Percentiles rank a stretch among this genome's conserved stretches.
These are phyloP conservation scores for Lolium multiflorum DNA, from an alignment of 176 grass and related monocot species.

Conservation along the genomic window DNA sequence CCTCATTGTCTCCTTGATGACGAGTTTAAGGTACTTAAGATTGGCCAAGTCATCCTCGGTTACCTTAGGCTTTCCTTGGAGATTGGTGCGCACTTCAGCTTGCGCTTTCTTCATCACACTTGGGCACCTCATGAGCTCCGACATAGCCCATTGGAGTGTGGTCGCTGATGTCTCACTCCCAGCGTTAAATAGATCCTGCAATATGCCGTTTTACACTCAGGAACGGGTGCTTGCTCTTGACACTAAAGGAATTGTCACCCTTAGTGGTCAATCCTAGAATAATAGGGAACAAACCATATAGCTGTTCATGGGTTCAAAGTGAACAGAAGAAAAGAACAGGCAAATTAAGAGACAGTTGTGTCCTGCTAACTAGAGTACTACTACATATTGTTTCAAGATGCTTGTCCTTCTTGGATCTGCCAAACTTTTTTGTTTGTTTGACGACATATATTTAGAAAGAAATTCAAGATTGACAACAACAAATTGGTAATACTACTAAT, in stretches of 20 bases:
- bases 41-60: neutral
- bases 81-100: neutral
- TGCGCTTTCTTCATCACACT: neutral
- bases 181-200: neutral
- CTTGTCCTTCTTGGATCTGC: neutral
- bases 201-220: neutral
- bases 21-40: neutral
- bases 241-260: neutral
- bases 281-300: neutral
- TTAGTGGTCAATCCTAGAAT: neutral
- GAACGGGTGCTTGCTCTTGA: neutral
- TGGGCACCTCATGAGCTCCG: neutral
- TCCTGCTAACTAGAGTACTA: neutral
- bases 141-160: neutral
- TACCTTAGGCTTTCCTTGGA: neutral
- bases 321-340: neutral
- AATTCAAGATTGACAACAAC: neutral
- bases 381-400: neutral
- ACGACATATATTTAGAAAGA: neutral
- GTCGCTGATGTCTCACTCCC: neutral
- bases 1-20: neutral
- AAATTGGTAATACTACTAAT: neutral
- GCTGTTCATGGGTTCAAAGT: neutral
- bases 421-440: neutral
- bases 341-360: neutral